Percentiles rank a stretch among this genome's conserved stretches.
These are phyloP conservation scores for Wickerhamiella alocasiicola DNA, from an alignment of 805 yeast genomes.

Conservation along the genomic window DNA sequence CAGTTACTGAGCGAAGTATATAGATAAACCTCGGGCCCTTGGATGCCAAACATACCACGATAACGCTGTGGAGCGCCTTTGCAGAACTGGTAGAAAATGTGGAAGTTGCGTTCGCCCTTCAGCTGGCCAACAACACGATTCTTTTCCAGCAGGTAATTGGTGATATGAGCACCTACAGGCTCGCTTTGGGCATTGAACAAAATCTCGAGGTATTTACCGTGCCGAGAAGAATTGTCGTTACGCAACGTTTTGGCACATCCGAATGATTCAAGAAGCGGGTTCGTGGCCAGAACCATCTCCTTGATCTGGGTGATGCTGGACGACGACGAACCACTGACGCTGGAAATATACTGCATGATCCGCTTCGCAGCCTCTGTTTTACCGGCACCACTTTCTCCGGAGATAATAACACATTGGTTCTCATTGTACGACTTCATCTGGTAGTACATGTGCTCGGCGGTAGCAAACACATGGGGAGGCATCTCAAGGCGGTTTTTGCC, in stretches of 20 bases:
- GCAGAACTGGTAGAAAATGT: conserved; percentile 90
- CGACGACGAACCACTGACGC: conserved; percentile 60
- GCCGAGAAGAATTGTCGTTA: conserved; percentile 81
- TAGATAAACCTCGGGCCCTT: conserved; percentile 82
- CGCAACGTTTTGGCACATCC: conserved; percentile 90
- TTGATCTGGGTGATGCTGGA: conserved; percentile 73
- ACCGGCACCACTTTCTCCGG: conserved; percentile 98
- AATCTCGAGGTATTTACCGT: conserved; percentile 88
- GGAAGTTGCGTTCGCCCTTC: conserved; percentile 86
- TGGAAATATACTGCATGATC: conserved; percentile 89
- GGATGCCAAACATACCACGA: conserved; percentile 77
- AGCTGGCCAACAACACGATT: conserved; percentile 96
- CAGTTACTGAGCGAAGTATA: conserved; percentile 84
- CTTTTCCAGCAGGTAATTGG: conserved; percentile 86
- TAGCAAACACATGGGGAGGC: conserved; percentile 96
- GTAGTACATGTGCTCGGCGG: conserved; percentile 94
- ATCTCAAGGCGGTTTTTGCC: conserved; percentile 92
- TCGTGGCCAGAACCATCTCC: conserved; percentile 96
- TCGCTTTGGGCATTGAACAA: conserved; percentile 69
- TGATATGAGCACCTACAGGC: conserved; percentile 91
- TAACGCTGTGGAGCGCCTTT: conserved; percentile 79
- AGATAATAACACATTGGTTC: conserved; percentile 91
- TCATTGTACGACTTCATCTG: conserved; percentile 89
- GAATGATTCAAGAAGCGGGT: conserved; percentile 79
- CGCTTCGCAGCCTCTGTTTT: conserved; percentile 97